Percentiles rank a stretch among this genome's conserved stretches.
Evolutionary conservation across 345 rosid species (phyloP).

Genomic region (Orychophragmus violaceus): DNA sequence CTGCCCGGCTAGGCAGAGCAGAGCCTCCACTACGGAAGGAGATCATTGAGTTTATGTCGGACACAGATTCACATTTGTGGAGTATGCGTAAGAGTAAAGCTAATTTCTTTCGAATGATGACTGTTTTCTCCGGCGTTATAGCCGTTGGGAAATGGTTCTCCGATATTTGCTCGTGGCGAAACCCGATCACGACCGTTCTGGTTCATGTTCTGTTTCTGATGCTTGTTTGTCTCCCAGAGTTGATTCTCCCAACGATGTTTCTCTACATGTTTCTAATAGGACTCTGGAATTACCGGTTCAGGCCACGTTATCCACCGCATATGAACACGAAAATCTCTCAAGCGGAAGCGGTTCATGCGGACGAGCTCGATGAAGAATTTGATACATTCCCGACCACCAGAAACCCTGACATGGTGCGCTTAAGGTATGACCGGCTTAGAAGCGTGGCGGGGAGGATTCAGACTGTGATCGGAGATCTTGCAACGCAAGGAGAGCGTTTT

Average conservation of each 20-base stretch:
- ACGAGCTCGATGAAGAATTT: slow-evolving; percentile 92
- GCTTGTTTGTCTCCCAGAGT: slow-evolving; percentile 84
- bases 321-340: slow-evolving; percentile 93
- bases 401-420: slow-evolving; percentile 66
- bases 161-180: slow-evolving; percentile 81
- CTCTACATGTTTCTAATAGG: slow-evolving; percentile 94
- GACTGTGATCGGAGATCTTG: slow-evolving; percentile 91
- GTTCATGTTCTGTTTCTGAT: slow-evolving; percentile 81
- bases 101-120: slow-evolving; percentile 80
- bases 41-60: slow-evolving; percentile 92
- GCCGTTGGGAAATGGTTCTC: slow-evolving; percentile 82
- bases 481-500: slow-evolving; percentile 89
- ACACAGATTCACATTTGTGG: slow-evolving; percentile 92
- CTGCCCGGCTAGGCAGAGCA: slow-evolving; percentile 73
- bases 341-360: slow-evolving; percentile 78
- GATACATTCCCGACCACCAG: slow-evolving; percentile 79
- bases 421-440: slow-evolving; percentile 91
- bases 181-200: slow-evolving; percentile 78
- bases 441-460: slow-evolving; percentile 95
- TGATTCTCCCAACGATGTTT: slow-evolving; percentile 80
- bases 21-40: slow-evolving; percentile 94
- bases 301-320: slow-evolving; percentile 96
- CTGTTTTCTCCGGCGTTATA: slow-evolving; percentile 64
- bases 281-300: slow-evolving; percentile 79
- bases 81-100: slow-evolving; percentile 98